Evolutionary conservation across 129 eudicot genomes (phyloP), one percentile per base, ranked within the genome.

Genomic region (Sambucus nigra): DNA sequence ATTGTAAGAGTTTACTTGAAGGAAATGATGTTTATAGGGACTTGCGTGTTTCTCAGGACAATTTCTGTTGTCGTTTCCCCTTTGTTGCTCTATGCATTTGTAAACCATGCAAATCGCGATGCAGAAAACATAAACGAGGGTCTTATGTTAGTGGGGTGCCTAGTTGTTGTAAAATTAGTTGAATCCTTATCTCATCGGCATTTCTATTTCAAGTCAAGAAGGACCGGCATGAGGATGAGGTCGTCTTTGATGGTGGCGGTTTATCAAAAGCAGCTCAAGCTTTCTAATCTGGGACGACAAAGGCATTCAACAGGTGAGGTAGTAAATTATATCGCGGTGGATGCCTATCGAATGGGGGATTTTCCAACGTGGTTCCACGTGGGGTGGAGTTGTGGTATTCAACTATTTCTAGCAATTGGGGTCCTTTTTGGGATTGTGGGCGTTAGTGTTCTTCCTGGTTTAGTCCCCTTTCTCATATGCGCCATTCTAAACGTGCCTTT

Each of bases 281-380:
- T 87, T 47, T 87, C 96, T 19, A 83, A 58, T 51, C 14, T 74
- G 33, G 94, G 88, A 51, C 76, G 70, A 45, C 70, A 16, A 51
- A 59, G 75, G 17, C 96, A 87, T 48, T 82, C 96, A 7, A 80
- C 94, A 0, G 87, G 94, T 0, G 94, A 87, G 60, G 63, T 87
- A 25, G 86, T 77, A 12, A 87, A 87, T 50, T 87, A 82, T 60
- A 80, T 87, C n/a, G 83, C 83, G 0, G 75, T 87, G 38, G 94
- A 87, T 69, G 88, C 96, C 12, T 82, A 87, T 29, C 52, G 96
- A 44, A 82, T 87, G 88, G 88, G 94, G 15, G 96, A 82, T 3
- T 79, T 82, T 57, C 78, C 78, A 3, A 59, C 66, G 80, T 79
- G 92, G 94, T 69, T 79, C 24, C 86, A 82, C 46, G 26, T 53